Percentiles rank a stretch among this genome's conserved stretches.
Conservation (phyloP, 2,329 filamentous ascomycete genomes). For the Xylariaceae sp. region DNA sequence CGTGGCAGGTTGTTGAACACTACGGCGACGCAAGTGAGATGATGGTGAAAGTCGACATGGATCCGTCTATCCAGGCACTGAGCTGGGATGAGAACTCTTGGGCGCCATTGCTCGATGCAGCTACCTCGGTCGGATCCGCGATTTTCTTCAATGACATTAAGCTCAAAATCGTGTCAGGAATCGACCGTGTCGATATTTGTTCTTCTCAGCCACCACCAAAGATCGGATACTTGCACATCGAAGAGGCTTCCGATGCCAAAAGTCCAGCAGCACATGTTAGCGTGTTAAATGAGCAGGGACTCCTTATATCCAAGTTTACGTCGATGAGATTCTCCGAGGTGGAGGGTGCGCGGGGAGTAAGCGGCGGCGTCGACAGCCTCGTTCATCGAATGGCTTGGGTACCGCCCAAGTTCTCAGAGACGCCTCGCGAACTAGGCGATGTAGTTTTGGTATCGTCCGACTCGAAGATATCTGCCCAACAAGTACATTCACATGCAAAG, state of each 20-base stretch:
- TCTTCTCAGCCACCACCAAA: constrained; percentile 42
- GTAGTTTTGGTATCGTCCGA: constrained; percentile 39
- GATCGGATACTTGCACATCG: constrained; percentile 45
- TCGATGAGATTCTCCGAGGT: constrained; percentile 49
- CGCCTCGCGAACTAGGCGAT: constrained; percentile 30
- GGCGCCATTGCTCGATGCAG: constrained; percentile 50
- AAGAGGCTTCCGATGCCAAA: constrained; percentile 37
- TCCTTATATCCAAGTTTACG: constrained; percentile 40
- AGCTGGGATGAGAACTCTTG: constrained; percentile 14
- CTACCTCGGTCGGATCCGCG: constrained; percentile 50
- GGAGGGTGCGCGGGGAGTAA: constrained; percentile 39
- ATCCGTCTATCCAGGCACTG: constrained; percentile 43
- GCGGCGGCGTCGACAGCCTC: constrained; percentile 38
- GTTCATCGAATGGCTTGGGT: constrained; percentile 49
- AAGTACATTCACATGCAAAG: not conserved
- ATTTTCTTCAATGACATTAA: constrained; percentile 47
- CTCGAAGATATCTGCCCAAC: constrained; percentile 13
- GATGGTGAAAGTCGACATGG: constrained; percentile 48
- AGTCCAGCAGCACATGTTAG: constrained; percentile 41
- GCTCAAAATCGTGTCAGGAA: constrained; percentile 44
- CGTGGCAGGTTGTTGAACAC: constrained; percentile 50
- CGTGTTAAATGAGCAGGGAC: constrained; percentile 33
- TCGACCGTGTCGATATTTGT: constrained; percentile 7
- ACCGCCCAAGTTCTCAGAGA: constrained; percentile 43
- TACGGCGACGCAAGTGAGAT: constrained; percentile 48